Evolutionary conservation across 768 basidiomycete species (phyloP), one percentile per base, ranked within the genome.

Genomic region (Mycena floridula): DNA sequence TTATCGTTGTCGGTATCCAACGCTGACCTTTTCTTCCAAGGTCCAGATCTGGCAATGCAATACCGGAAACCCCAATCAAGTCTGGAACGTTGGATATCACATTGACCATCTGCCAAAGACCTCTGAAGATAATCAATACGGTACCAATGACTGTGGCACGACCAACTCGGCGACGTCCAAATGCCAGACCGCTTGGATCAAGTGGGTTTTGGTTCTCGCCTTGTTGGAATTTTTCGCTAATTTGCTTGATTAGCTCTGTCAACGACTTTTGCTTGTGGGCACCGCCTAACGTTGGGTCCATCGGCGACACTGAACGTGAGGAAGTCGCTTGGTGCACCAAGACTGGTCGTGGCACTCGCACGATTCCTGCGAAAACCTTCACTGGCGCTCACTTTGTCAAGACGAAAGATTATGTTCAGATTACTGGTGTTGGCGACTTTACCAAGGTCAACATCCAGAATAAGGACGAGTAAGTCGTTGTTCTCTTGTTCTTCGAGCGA

Each of bases 131-230:
- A 84, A 80, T 22, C 85, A 84, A 59, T 46, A 69, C 7, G 82
- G 80, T 15, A 80, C 79, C 12, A 82, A 86, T 59, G 63, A 72
- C 44, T 90, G 87, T 58, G 81, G 80, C 7, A 70, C 73, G 2
- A 63, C 58, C 15, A 60, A 67, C 40, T 75, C 68, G 57, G 80
- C 79, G 59, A 68, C 62, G 4, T 82, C 81, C 4, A 60, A 62
- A 44, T 90, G 86, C 61, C 88, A 89, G 55, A 80, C 79, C 50
- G 75, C 72, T 9, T 81, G 74, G 55, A 48, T 81, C 79, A 57
- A 50, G 76, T 59, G 16, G 36, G 28, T 27, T 16, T 27, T 21
- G 7, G 2, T 13, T 3, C 16, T 16, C 38, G 28, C 46, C 41
- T 37, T 15, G 4, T 38, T 15, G 16, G 7, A 16, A 12, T 5